Evolutionary conservation across 164 flowering plant genomes (phyloP), one percentile per base, ranked within the genome.

Genomic region (Cinnamomum micranthum): DNA sequence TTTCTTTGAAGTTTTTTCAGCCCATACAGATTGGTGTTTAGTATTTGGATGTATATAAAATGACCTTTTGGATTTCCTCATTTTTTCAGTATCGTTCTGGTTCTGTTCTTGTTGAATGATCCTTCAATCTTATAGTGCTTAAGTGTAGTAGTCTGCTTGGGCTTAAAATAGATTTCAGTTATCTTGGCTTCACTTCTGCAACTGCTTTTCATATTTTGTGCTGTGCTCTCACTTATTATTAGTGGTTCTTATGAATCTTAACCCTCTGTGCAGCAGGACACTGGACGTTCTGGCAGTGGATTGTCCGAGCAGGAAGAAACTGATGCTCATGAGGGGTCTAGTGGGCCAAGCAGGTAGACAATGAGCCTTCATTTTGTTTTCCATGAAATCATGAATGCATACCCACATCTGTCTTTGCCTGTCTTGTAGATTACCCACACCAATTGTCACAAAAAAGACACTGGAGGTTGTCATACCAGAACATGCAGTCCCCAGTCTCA

Each of bases 391-490:
- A 41, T 41, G 47, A 41, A 41, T 41, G 47, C 47, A 41, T 9
- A 41, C 47, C 47, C 0, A 13, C 28, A 35, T 31, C 20, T 67
- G 11, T 41, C 23, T 52, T 47, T 27, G 11, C 47, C 47, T 78
- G 66, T 70, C 28, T 67, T 22, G 65, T 74, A 96, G 98, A 81
- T 82, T 85, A 1, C 74, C 88, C 12, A 86, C 85, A 28, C 88
- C 97, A 6, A 88, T 94, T 64, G 97, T 92, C 72, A 94, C 98
- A 24, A 88, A 92, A 83, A 96, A 93, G 76, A 96, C 79, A 63
- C 82, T 94, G 31, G 99, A 96, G 87, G 96, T 96, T 73, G 87
- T 91, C 69, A 84, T 96, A 79, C 97, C 99, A 24, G 93, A 92
- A 65, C 77, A 84, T 77, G 98, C 95, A 51, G 86, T 88, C 52